phyloP scores from a whole-genome alignment of 129 eudicot genomes.

The Kitagawia praeruptora region DNA sequence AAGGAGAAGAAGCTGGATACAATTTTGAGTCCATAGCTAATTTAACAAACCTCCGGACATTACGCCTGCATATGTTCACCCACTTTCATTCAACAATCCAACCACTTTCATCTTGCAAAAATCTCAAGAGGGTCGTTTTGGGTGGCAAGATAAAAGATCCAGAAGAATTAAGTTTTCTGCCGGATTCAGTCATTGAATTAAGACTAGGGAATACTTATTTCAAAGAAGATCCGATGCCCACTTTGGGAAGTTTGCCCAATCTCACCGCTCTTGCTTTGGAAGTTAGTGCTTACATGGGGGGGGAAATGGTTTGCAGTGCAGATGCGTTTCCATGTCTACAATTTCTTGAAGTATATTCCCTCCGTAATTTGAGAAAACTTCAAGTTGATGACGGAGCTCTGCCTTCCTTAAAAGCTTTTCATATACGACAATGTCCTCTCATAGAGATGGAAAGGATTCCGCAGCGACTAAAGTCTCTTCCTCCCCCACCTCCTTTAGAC shows the following conservation, averaged over 20 bases:
- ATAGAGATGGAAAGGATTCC: too few relatives aligned
- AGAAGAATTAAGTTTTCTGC: not conserved
- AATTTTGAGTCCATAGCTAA: not conserved
- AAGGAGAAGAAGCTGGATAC: not conserved
- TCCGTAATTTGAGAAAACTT: too few relatives aligned
- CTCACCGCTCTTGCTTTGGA: not conserved
- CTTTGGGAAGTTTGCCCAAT: not conserved
- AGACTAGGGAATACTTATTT: not conserved
- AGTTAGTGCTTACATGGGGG: too few relatives aligned
- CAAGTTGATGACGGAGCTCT: too few relatives aligned
- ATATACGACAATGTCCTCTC: too few relatives aligned
- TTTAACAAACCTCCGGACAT: not conserved
- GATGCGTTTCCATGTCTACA: too few relatives aligned
- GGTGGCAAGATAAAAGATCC: not conserved
- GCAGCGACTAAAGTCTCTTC: too few relatives aligned
- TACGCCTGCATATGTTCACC: fast-evolving
- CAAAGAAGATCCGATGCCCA: not conserved
- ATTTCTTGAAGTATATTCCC: too few relatives aligned
- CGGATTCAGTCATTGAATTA: not conserved
- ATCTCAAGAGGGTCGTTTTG: not conserved
- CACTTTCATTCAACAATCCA: not conserved
- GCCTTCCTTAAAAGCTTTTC: too few relatives aligned
- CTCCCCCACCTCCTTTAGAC: too few relatives aligned
- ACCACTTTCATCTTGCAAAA: not conserved
- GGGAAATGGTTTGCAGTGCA: too few relatives aligned